Base-by-base conservation (phyloP, 1,139 yeast species). In the Entelexis paramagnoliae region DNA sequence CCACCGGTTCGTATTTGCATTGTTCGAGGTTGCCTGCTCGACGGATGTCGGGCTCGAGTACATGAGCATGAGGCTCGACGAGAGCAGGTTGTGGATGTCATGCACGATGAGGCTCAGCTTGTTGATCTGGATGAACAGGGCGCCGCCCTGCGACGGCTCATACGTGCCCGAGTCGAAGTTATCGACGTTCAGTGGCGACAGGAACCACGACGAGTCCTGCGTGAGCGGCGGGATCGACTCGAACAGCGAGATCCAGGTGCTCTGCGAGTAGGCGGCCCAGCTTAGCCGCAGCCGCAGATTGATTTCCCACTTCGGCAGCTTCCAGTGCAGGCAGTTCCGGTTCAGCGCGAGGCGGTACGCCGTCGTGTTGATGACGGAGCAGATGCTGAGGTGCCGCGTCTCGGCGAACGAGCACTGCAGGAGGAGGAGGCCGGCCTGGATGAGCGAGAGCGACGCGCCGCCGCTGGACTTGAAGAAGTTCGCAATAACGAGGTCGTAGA, bases 221-320 rank as follows among this genome's bases (percentile, higher is more conserved):
- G 68, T 66, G 67, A 86, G 95, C 0, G 94, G 80, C 1, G 94
- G 93, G 46, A 95, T 71, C 0, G 89, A 77, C 62, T 86, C 91
- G 54, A 79, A 77, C 43, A 87, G 68, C 0, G 94, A 72, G 4
- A 82, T 72, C 96, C 96, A 88, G 64, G 87, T 86, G 62, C 86
- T 95, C 66, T 86, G 94, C 52, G 83, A 72, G 73, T 79, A 87
- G 1, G 86, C 93, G 0, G 96, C 95, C 96, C 96, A 88, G 0
- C 95, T 95, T 49, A 88, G 68, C 52, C 96, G 72, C 60, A 86
- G 78, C 49, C 96, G 72, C 46, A 88, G 68, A 1, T 93, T 91
- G 50, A 94, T 73, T 64, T 88, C 96, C 96, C 96, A 88, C 60
- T 83, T 81, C 0, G 96, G 96, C 34, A 88, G 67, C 62, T 84